Evolutionary conservation across 2,329 filamentous ascomycete species (phyloP), one percentile per base, ranked within the genome.

Genomic region (Didymella arachidicola): DNA sequence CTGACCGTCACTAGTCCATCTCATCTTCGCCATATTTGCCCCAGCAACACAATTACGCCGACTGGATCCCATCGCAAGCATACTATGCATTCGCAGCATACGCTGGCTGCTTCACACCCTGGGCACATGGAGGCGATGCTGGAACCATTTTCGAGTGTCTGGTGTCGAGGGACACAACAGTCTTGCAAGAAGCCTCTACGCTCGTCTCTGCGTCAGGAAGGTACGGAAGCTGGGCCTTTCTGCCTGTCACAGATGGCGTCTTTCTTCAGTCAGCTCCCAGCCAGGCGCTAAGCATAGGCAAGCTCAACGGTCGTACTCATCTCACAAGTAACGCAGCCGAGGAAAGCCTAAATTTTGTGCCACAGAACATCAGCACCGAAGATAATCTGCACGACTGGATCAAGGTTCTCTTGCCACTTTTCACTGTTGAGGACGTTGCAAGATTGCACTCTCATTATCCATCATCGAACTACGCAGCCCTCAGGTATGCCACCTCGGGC

Each of bases 301-400:
- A 72, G 47, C 65, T 80, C 2, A 82, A 80, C 43, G 79, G 79
- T 2, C 55, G 68, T 2, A 72, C 75, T 25, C 68, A 77, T 7
- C 62, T 82, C 7, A 53, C 60, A 7, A 63, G 66, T 58, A 82
- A 83, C 67, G 84, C 82, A 56, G 81, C 82, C 3, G 80, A 86
- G 62, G 84, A 86, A 74, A 83, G 80, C 3, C 66, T 38, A 7
- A 38, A 19, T 3, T 38, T 38, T 7, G 34, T 38, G n/a, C 34
- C 34, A 18, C 36, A 39, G 36, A 39, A 39, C 36, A 39, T 39
- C 36, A 22, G 18, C 8, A 39, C 8, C 7, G 36, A 11, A 39
- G 36, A 39, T 7, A 7, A 39, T 19, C 16, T 39, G 36, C 7
- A 12, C n/a, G 36, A 11, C 36, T 39, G 36, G 36, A 19, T 39